Conservation (phyloP, 768 basidiomycete species). For the Auricularia cornea region DNA sequence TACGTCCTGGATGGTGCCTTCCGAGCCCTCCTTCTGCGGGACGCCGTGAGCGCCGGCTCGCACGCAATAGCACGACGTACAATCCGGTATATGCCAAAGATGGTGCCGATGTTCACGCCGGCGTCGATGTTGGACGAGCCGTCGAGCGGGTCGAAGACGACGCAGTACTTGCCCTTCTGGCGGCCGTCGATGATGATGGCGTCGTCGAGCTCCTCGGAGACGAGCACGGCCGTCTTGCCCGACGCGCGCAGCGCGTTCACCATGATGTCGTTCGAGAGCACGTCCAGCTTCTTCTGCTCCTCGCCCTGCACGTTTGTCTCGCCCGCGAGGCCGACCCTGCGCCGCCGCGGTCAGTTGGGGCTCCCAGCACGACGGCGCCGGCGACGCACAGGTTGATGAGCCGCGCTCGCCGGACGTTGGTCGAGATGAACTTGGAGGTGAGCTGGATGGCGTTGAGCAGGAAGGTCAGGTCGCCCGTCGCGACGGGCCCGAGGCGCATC, state of each 20-base stretch:
- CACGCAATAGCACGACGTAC: slow-evolving; percentile 38
- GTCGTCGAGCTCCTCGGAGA: slow-evolving; percentile 91
- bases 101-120: slow-evolving; percentile 95
- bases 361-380: neutral
- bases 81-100: slow-evolving; percentile 92
- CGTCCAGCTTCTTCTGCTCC: slow-evolving; percentile 98
- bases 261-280: slow-evolving; percentile 99
- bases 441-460: slow-evolving; percentile 93
- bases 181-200: slow-evolving; percentile 82
- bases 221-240: slow-evolving; percentile 94
- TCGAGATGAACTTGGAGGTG: slow-evolving; percentile 95
- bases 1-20: slow-evolving; percentile 79
- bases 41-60: neutral
- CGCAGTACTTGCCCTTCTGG: slow-evolving; percentile 84
- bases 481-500: slow-evolving; percentile 67
- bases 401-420: slow-evolving; percentile 93
- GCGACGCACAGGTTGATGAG: slow-evolving; percentile 86
- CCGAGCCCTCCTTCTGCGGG: slow-evolving; percentile 60
- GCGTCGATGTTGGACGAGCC: slow-evolving; percentile 97
- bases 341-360: neutral
- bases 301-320: slow-evolving; percentile 97
- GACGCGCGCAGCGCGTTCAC: slow-evolving; percentile 91
- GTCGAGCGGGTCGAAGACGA: slow-evolving; percentile 97
- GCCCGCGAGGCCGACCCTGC: slow-evolving; percentile 93
- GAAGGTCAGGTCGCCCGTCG: slow-evolving; percentile 90